phyloP scores from a whole-genome alignment of 768 basidiomycete species.

The Phaeolepiota aurea region DNA sequence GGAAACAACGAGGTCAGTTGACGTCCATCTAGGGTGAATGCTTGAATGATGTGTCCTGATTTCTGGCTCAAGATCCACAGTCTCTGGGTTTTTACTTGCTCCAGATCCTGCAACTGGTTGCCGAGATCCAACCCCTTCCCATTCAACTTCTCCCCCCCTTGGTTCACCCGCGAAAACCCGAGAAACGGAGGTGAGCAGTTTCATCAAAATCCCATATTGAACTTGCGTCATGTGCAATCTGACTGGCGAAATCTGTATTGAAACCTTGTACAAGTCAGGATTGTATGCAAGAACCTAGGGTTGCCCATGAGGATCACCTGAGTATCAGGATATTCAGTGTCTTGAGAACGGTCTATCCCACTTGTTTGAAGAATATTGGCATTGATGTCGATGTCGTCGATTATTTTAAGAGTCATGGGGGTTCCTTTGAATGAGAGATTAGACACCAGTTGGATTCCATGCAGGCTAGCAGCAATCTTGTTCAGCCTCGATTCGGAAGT shows the following conservation, averaged over 20 bases:
- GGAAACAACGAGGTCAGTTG: constrained; percentile 65
- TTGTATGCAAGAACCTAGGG: background rate
- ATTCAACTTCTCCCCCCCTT: no score
- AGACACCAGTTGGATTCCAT: constrained; percentile 79
- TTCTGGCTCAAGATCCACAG: constrained; percentile 52
- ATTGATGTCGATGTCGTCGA: constrained; percentile 79
- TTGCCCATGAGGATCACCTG: constrained; percentile 49
- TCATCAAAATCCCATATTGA: constrained; percentile 71
- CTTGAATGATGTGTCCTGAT: constrained; percentile 25
- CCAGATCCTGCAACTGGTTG: no score
- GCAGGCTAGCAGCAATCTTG: constrained; percentile 66
- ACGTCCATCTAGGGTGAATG: constrained; percentile 39
- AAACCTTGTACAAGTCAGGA: constrained; percentile 39
- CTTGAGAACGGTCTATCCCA: constrained; percentile 41
- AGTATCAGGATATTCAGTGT: constrained; percentile 57
- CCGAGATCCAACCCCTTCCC: no score
- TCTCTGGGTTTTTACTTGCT: no score
- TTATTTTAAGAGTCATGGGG: constrained; percentile 65
- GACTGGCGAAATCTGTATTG: constrained; percentile 73
- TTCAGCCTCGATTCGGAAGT: constrained; percentile 48
- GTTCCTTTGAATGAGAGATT: constrained; percentile 42
- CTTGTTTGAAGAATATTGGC: constrained; percentile 60
- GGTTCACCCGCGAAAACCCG: constrained; percentile 45
- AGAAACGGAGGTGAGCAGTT: constrained; percentile 60
- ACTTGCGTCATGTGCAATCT: constrained; percentile 75